A percentile compares a stretch with the other conserved stretches of the same genome.
phyloP scores from a whole-genome alignment of 2,329 filamentous ascomycete genomes.

The Colletotrichum graminicola region DNA sequence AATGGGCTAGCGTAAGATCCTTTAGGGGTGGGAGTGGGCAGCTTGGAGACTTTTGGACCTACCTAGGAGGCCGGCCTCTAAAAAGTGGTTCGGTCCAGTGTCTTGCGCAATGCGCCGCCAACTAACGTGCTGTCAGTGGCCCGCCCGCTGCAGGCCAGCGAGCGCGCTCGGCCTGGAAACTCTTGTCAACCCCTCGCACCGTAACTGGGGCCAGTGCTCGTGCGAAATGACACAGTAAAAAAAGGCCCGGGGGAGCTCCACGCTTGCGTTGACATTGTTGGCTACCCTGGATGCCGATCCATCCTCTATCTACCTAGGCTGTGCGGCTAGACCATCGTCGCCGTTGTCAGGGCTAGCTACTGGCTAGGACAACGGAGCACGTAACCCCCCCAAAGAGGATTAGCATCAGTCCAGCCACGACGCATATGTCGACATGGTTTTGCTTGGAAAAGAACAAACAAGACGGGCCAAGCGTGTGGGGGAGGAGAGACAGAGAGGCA shows the following conservation, averaged over 20 bases:
- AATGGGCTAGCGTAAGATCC: constrained; percentile 37
- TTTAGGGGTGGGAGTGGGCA: neutral
- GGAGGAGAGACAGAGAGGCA: constrained; percentile 6
- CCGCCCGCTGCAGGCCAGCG: neutral
- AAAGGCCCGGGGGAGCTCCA: constrained; percentile 22
- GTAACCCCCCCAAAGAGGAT: neutral
- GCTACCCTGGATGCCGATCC: constrained; percentile 9
- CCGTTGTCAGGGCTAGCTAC: neutral
- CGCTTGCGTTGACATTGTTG: constrained; percentile 10
- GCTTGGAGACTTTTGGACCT: neutral
- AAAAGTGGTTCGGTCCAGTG: constrained; percentile 23
- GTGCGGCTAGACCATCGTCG: constrained; percentile 4
- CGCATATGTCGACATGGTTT: neutral
- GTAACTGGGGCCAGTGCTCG: constrained; percentile 22
- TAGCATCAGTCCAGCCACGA: neutral
- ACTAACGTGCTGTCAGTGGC: constrained; percentile 11
- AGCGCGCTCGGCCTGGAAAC: constrained; percentile 22
- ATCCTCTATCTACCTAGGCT: constrained; percentile 1
- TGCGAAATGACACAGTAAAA: constrained; percentile 37
- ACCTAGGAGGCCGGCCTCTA: constrained; percentile 31
- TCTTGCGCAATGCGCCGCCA: constrained; percentile 10
- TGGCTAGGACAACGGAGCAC: neutral
- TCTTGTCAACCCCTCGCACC: constrained; percentile 20
- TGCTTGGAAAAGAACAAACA: constrained; percentile 1
- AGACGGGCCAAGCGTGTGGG: neutral